Evolutionary conservation across 129 eudicot genomes (phyloP), one percentile per base, ranked within the genome.

Genomic region (Solidago caesia): DNA sequence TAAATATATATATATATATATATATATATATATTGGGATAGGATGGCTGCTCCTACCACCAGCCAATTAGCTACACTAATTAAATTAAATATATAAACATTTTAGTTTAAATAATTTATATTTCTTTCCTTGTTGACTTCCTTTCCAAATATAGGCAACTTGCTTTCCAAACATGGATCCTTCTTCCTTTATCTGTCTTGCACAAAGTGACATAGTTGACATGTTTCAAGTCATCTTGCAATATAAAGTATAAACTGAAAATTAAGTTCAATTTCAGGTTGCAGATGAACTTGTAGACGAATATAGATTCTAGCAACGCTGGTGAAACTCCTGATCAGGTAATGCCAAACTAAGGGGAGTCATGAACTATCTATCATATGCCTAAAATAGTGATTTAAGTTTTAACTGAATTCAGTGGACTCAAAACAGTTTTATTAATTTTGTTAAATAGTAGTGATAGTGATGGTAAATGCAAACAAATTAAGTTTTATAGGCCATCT

Each of bases 201-300:
- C 60, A 56, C n/a, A 42, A 71, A 55, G 4, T 16, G 16, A 21
- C 16, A 14, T n/a, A 55, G 60, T 55, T 15, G 60, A 55, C 5
- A 29, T 29, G 39, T 29, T 29, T 29, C 39, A 29, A 29, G 39
- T 29, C 16, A 55, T 5, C 6, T 44, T 62, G 15, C 46, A 62
- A 68, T 12, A 12, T 13, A 12, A 9, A 13, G 59, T 3, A 13
- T 56, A 55, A 41, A 49, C 61, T 72, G 52, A 53, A 49, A 5
- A 26, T 15, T 59, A 70, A 52, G 45, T 65, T 43, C 7, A 49
- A 57, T 49, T 70, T 58, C 77, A 87, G 96, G 96, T 91, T 67
- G 97, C 97, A 29, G 97, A 91, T 79, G 97, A 91, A 84, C 95
- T 91, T 56, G 92, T 91, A 43, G 87, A 88, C 52, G 97, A 88